Evolutionary conservation across 192 early-diverging fungal genomes (phyloP).

Genomic region (Ambispora gerdemannii): DNA sequence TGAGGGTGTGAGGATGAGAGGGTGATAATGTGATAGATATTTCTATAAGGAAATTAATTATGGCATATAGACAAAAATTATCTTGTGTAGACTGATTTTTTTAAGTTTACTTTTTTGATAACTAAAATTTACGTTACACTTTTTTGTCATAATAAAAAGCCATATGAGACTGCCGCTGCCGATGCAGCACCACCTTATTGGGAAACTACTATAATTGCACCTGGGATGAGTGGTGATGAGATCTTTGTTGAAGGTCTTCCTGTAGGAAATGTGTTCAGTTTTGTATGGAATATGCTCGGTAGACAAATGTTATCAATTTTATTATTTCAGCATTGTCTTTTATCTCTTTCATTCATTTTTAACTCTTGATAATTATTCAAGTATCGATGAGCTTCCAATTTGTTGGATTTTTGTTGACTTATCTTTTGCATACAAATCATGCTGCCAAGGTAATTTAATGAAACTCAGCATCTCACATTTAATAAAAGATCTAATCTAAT

Average conservation of each 20-base stretch:
- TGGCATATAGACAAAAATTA: no score
- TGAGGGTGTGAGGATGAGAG: no score
- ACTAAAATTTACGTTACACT: slow-evolving; percentile 29
- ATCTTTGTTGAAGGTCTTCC: slow-evolving; percentile 89
- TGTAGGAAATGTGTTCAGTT: slow-evolving; percentile 73
- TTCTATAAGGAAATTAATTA: no score
- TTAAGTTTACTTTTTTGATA: slow-evolving; percentile 39
- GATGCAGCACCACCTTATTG: slow-evolving; percentile 75
- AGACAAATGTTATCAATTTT: no score
- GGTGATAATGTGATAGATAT: no score
- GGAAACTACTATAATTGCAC: slow-evolving; percentile 72
- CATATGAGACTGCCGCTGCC: slow-evolving; percentile 74
- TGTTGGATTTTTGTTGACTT: slow-evolving; percentile 87
- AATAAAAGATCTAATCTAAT: slow-evolving; percentile 1
- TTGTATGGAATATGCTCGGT: slow-evolving; percentile 77
- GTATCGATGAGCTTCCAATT: slow-evolving; percentile 79
- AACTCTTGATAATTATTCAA: slow-evolving; percentile 13
- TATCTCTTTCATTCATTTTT: not conserved
- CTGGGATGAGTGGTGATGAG: slow-evolving; percentile 74
- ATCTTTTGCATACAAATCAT: slow-evolving; percentile 85
- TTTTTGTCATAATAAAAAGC: slow-evolving; percentile 15
- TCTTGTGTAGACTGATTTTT: no score
- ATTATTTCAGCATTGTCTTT: not conserved
- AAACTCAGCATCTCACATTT: not conserved
- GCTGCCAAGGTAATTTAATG: slow-evolving; percentile 60